These are phyloP conservation scores for Pyrenopolyporus hunteri DNA, from an alignment of 495 filamentous ascomycete genomes.

Conservation along the genomic window DNA sequence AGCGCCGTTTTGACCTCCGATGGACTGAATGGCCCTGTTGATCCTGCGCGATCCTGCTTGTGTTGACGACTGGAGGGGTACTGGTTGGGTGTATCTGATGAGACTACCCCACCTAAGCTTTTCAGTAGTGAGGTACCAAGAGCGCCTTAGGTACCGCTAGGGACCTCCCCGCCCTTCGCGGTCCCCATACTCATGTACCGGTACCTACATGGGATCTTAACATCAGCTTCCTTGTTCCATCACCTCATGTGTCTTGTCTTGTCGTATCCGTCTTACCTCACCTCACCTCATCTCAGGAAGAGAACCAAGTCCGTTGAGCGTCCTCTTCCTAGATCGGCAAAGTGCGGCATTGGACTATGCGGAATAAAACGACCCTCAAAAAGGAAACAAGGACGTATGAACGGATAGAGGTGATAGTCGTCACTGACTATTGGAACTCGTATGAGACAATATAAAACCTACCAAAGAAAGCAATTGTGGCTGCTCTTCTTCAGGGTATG, in stretches of 20 bases:
- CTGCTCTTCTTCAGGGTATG: too few relatives aligned
- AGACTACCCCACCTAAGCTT: conserved; percentile 28
- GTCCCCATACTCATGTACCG: conserved; percentile 17
- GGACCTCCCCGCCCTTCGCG: conserved; percentile 19
- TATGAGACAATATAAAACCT: conserved; percentile 28
- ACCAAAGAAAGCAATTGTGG: not conserved
- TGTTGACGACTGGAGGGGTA: conserved; percentile 25
- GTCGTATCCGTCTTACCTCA: conserved; percentile 31
- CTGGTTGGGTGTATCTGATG: conserved; percentile 25
- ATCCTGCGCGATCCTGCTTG: conserved; percentile 34
- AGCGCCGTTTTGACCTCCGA: conserved; percentile 21
- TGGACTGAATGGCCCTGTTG: conserved; percentile 28
- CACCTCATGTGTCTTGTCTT: not conserved
- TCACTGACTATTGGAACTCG: conserved; percentile 15
- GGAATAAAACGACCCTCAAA: not conserved
- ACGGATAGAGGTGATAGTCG: conserved; percentile 11
- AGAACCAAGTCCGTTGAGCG: not conserved
- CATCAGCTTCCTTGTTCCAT: conserved; percentile 5
- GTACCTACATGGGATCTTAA: conserved; percentile 34
- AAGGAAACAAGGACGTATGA: conserved; percentile 1
- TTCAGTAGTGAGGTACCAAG: conserved; percentile 6
- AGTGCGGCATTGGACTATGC: not conserved
- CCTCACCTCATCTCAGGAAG: conserved; percentile 12
- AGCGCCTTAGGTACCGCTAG: too few relatives aligned
- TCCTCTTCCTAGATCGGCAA: conserved; percentile 12